These are phyloP conservation scores for Clonostachys rosea DNA, from an alignment of 2,329 filamentous ascomycete genomes.

Conservation along the genomic window DNA sequence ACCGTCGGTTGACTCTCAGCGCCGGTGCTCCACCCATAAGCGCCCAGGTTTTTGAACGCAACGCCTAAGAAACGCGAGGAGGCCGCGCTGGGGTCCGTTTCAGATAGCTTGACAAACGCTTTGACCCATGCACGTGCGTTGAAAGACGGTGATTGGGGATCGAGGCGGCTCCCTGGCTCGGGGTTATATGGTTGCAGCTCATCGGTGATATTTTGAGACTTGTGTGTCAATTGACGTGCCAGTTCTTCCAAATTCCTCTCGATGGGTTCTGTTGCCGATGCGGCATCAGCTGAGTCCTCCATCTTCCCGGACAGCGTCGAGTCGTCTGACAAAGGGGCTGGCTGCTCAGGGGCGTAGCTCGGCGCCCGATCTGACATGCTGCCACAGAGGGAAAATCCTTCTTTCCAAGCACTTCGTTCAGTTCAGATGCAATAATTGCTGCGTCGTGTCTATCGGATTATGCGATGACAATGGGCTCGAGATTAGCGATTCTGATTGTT, in stretches of 20 bases:
- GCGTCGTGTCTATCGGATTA: too few relatives aligned
- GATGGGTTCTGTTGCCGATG: too few relatives aligned
- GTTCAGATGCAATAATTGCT: too few relatives aligned
- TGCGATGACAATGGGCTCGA: too few relatives aligned
- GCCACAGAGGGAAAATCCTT: too few relatives aligned
- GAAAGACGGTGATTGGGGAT: constrained; percentile 16
- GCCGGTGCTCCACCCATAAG: constrained; percentile 16
- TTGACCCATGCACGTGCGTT: constrained; percentile 16
- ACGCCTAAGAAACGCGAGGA: constrained; percentile 18
- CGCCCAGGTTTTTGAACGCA: constrained; percentile 15
- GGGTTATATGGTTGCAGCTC: constrained; percentile 6
- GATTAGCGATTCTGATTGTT: too few relatives aligned
- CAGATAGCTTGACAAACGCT: constrained; percentile 14
- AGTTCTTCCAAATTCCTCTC: not conserved
- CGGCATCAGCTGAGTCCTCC: too few relatives aligned
- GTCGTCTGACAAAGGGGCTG: too few relatives aligned
- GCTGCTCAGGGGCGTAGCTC: too few relatives aligned
- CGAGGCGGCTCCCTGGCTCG: constrained; percentile 9
- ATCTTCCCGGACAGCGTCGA: too few relatives aligned
- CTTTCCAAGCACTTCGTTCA: too few relatives aligned
- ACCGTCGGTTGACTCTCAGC: constrained; percentile 14
- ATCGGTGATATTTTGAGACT: not conserved
- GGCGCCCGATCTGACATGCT: too few relatives aligned
- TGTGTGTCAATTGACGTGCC: not conserved
- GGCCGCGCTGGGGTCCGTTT: constrained; percentile 14